phyloP scores from a whole-genome alignment of 2,329 filamentous ascomycete species.

The Graphilbum sp. region DNA sequence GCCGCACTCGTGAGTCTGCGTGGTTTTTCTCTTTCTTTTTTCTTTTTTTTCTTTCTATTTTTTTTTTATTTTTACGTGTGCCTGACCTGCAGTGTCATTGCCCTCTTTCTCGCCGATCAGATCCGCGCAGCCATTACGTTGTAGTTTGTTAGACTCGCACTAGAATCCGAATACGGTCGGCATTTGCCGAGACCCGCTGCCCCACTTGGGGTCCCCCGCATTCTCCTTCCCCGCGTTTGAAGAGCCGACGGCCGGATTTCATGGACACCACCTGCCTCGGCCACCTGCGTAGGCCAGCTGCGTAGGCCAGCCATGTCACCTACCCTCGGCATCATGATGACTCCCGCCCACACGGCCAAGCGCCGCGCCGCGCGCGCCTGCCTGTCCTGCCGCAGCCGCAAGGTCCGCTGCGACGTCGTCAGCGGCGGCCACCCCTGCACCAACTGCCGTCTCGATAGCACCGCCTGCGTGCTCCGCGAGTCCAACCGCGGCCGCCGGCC shows the following conservation, averaged over 20 bases:
- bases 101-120: conserved; percentile 43
- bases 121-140: conserved; percentile 20
- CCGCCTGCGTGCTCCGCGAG: conserved; percentile 1
- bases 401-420: conserved; percentile 7
- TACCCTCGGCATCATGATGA: too few relatives aligned
- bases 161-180: too few relatives aligned
- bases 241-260: too few relatives aligned
- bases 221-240: too few relatives aligned
- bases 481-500: neutral
- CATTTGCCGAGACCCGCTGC: too few relatives aligned
- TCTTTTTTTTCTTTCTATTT: neutral
- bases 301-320: too few relatives aligned
- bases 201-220: too few relatives aligned
- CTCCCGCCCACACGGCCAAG: too few relatives aligned
- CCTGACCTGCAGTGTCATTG: conserved; percentile 40
- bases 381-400: conserved; percentile 5
- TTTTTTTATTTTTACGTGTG: too few relatives aligned
- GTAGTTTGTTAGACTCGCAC: neutral
- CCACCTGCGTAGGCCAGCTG: too few relatives aligned
- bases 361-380: conserved; percentile 6
- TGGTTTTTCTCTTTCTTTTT: conserved; percentile 44
- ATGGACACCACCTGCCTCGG: too few relatives aligned
- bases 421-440: conserved; percentile 3
- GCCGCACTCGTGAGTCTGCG: conserved; percentile 73
- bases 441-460: conserved; percentile 5